These are phyloP conservation scores for Hypoxylon sp. DNA, from an alignment of 2,329 filamentous ascomycete genomes.

Conservation along the genomic window DNA sequence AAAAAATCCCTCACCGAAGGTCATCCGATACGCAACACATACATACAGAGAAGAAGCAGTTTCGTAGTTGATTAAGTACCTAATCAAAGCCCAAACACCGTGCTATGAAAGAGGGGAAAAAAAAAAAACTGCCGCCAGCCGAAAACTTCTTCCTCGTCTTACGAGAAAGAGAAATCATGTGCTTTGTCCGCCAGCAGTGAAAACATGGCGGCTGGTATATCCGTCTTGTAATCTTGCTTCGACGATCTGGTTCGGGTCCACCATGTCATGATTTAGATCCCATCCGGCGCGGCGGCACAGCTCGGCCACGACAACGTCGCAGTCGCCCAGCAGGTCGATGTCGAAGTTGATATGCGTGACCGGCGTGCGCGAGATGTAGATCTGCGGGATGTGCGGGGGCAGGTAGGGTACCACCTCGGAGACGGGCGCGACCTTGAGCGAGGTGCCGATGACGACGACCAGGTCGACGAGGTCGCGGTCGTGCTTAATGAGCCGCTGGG, in stretches of 20 bases:
- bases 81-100: slow-evolving; percentile 20
- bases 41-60: neutral
- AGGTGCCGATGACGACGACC: slow-evolving; percentile 95
- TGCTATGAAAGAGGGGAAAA: slow-evolving; percentile 28
- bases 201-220: slow-evolving; percentile 58
- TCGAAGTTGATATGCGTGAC: slow-evolving; percentile 94
- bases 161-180: neutral
- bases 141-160: slow-evolving; percentile 3
- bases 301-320: slow-evolving; percentile 89
- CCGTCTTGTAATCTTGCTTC: slow-evolving; percentile 64
- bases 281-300: slow-evolving; percentile 85
- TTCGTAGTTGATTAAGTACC: slow-evolving; percentile 1
- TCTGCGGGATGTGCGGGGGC: slow-evolving; percentile 83
- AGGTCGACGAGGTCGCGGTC: slow-evolving; percentile 86
- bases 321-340: slow-evolving; percentile 94
- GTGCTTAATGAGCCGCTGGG: slow-evolving; percentile 80
- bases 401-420: slow-evolving; percentile 88
- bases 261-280: slow-evolving; percentile 85
- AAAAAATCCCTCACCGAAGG: neutral
- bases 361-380: slow-evolving; percentile 88
- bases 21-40: neutral
- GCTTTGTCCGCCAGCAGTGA: slow-evolving; percentile 47
- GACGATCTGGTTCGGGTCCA: slow-evolving; percentile 73
- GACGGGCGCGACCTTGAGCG: slow-evolving; percentile 94
- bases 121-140: neutral